Percentiles rank a stretch among this genome's conserved stretches.
phyloP scores from a whole-genome alignment of 2,329 filamentous ascomycete species.

The Mollisia scopiformis region DNA sequence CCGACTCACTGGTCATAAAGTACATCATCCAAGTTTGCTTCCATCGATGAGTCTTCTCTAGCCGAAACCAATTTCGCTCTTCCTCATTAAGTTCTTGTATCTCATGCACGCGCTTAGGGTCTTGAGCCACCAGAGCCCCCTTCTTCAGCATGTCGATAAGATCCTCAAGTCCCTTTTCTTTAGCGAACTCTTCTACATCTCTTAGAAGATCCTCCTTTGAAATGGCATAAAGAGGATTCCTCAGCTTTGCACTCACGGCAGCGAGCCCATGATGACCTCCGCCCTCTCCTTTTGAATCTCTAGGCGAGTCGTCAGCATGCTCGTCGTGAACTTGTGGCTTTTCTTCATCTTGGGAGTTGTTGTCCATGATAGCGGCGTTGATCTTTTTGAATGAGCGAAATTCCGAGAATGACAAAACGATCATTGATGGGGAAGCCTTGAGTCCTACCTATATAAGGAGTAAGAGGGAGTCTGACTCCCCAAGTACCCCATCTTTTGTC shows the following conservation, averaged over 20 bases:
- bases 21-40: constrained; percentile 63
- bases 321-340: constrained; percentile 2
- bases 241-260: constrained; percentile 10
- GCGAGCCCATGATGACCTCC: neutral
- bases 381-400: neutral
- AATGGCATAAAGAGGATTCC: constrained; percentile 59
- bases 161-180: constrained; percentile 56
- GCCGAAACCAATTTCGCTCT: constrained; percentile 61
- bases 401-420: no score
- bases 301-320: neutral
- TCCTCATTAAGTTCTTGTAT: constrained; percentile 62
- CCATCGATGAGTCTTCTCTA: constrained; percentile 71
- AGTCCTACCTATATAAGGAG: no score
- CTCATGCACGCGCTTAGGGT: constrained; percentile 64
- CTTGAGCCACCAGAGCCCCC: constrained; percentile 75
- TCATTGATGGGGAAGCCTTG: no score
- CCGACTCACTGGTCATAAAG: constrained; percentile 53
- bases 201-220: constrained; percentile 51
- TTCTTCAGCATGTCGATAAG: constrained; percentile 63
- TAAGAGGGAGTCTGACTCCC: no score
- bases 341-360: neutral
- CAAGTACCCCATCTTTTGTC: no score
- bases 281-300: neutral
- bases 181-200: constrained; percentile 65
- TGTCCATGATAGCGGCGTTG: neutral